A percentile compares a stretch with the other conserved stretches of the same genome.
Evolutionary conservation across 108 stramenopile genomes (phyloP).

Genomic region (Nannochloropsis salina): DNA sequence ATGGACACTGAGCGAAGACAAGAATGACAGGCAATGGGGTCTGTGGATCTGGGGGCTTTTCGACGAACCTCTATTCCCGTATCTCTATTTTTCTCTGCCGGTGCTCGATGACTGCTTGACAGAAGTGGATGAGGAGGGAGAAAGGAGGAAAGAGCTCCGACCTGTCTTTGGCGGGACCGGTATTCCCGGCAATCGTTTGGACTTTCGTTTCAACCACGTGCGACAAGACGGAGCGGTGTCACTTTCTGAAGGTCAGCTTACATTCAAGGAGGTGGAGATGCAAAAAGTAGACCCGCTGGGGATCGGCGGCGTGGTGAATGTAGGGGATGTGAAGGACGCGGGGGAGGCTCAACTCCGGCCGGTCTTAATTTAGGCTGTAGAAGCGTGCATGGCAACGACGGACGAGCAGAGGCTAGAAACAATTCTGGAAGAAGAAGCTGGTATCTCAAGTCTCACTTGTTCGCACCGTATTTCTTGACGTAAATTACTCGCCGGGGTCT

Average conservation of each 20-base stretch:
- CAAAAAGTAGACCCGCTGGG: background rate
- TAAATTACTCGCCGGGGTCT: no score
- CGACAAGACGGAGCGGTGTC: background rate
- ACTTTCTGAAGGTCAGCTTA: background rate
- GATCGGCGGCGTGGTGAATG: background rate
- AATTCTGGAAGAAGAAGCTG: no score
- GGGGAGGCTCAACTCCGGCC: background rate
- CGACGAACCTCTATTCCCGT: background rate
- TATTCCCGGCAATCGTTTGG: background rate
- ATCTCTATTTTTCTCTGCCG: background rate
- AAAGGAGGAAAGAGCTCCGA: background rate
- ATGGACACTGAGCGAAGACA: conserved; percentile 8
- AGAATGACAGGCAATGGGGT: conserved; percentile 14
- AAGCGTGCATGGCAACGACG: no score
- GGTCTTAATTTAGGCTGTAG: background rate
- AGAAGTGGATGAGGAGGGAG: background rate
- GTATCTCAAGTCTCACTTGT: no score
- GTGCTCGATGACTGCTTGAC: background rate
- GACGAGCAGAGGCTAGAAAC: no score
- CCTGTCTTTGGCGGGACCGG: background rate
- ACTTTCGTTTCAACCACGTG: background rate
- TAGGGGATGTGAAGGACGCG: background rate
- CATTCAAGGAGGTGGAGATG: conserved; percentile 2
- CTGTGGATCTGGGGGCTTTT: conserved; percentile 2
- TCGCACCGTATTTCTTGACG: no score